Evolutionary conservation across 495 filamentous ascomycete genomes (phyloP).

Genomic region (Penicillium crystallinum): DNA sequence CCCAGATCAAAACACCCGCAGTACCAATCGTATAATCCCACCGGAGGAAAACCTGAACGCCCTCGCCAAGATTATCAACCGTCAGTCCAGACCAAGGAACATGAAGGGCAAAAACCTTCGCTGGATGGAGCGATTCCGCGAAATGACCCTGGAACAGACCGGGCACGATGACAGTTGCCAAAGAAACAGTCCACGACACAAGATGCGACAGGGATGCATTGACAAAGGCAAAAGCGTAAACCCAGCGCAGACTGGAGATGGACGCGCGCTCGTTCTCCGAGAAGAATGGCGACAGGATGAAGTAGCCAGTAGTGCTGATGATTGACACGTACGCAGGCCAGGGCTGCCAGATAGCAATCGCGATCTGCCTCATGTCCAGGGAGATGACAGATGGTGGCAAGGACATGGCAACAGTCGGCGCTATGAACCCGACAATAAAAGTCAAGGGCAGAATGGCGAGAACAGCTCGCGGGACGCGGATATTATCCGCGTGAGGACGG

Average conservation of each 20-base stretch:
- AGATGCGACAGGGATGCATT: slow-evolving; percentile 46
- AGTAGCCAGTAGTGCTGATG: slow-evolving; percentile 27
- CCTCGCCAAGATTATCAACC: slow-evolving; percentile 40
- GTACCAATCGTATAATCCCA: slow-evolving; percentile 56
- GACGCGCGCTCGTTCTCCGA: slow-evolving; percentile 30
- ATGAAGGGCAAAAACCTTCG: slow-evolving; percentile 32
- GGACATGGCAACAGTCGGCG: slow-evolving; percentile 49
- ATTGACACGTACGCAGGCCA: slow-evolving; percentile 50
- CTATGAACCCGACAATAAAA: slow-evolving; percentile 44
- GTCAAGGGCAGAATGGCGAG: slow-evolving; percentile 44
- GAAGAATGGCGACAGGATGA: slow-evolving; percentile 32
- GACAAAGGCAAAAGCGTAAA: slow-evolving; percentile 51
- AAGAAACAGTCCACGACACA: slow-evolving; percentile 40
- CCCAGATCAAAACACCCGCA: slow-evolving; percentile 50
- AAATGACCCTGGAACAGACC: slow-evolving; percentile 29
- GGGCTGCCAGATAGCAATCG: slow-evolving; percentile 55
- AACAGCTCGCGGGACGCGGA: slow-evolving; percentile 45
- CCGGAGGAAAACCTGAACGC: slow-evolving; percentile 50
- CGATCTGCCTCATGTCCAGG: slow-evolving; percentile 48
- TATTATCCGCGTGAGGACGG: slow-evolving; percentile 39
- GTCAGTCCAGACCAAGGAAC: slow-evolving; percentile 36
- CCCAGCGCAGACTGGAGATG: slow-evolving; percentile 41
- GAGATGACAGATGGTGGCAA: slow-evolving; percentile 44
- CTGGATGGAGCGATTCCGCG: slow-evolving; percentile 32
- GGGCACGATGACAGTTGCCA: slow-evolving; percentile 35